These are phyloP conservation scores for Solanum lycopersicoides DNA, from an alignment of 257 asterid genomes.

Conservation along the genomic window DNA sequence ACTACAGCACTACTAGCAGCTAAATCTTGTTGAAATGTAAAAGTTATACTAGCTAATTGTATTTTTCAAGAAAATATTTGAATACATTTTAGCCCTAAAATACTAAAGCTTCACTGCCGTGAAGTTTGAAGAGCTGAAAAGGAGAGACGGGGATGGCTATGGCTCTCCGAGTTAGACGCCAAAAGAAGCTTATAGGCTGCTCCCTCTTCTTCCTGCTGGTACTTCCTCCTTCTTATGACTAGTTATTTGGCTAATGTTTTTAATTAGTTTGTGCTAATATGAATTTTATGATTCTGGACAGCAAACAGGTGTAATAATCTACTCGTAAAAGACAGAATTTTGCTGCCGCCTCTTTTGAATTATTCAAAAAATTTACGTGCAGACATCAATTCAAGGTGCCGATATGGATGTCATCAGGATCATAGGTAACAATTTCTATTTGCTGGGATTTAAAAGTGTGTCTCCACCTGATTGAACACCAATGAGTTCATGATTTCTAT, in stretches of 20 bases:
- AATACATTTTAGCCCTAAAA: no score
- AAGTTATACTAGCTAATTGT: no score
- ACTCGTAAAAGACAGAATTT: slow-evolving; percentile 11
- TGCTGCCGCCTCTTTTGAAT: slow-evolving; percentile 10
- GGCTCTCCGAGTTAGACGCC: slow-evolving; percentile 34
- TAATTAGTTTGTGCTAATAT: neutral
- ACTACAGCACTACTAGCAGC: no score
- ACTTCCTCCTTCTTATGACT: neutral
- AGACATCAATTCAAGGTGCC: slow-evolving; percentile 2
- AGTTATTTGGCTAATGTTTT: neutral
- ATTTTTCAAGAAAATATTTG: no score
- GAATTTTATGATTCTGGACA: neutral
- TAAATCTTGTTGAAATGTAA: no score
- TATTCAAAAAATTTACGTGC: slow-evolving; percentile 7
- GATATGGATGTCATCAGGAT: slow-evolving; percentile 10
- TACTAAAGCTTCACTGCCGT: neutral
- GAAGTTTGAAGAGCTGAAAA: neutral
- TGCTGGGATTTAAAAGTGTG: neutral
- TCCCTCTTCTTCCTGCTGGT: slow-evolving; percentile 39
- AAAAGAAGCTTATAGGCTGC: slow-evolving; percentile 7
- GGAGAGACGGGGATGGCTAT: neutral
- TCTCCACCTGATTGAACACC: neutral
- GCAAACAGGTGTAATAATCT: slow-evolving; percentile 9
- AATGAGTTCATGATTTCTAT: neutral
- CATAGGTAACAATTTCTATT: slow-evolving; percentile 30